Conservation (phyloP, 257 asterid genomes). For the Coffea eugenioides region DNA sequence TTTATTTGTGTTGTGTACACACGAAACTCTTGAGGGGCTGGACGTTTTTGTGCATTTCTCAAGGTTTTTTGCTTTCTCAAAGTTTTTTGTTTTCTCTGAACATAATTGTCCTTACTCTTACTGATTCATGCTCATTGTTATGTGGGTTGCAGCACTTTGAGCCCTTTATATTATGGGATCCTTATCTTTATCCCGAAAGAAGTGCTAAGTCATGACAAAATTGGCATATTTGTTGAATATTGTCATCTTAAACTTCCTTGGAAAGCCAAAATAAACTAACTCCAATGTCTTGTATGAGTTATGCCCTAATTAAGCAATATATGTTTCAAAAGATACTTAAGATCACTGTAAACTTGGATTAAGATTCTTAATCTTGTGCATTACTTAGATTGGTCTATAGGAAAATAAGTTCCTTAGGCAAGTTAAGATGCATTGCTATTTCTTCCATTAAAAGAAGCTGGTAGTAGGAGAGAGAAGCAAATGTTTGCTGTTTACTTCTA, state of each 20-base stretch:
- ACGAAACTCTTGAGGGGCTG: neutral
- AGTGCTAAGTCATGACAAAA: neutral
- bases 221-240: neutral
- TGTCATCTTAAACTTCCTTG: no score
- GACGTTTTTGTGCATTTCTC: neutral
- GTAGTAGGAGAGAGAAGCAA: neutral
- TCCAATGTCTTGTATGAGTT: neutral
- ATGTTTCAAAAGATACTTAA: neutral
- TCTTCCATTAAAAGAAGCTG: no score
- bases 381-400: neutral
- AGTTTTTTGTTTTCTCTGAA: neutral
- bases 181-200: neutral
- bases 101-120: neutral
- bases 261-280: no score
- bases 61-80: neutral
- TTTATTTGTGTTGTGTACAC: neutral
- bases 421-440: no score
- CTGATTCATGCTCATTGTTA: neutral
- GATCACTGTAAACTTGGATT: neutral
- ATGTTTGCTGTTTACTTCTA: neutral
- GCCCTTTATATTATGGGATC: neutral
- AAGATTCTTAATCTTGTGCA: neutral
- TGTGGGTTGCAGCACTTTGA: neutral
- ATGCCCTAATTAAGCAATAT: neutral
- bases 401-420: no score